phyloP scores from a whole-genome alignment of 169 alveolate genomes.

The Plasmodium adleri region DNA sequence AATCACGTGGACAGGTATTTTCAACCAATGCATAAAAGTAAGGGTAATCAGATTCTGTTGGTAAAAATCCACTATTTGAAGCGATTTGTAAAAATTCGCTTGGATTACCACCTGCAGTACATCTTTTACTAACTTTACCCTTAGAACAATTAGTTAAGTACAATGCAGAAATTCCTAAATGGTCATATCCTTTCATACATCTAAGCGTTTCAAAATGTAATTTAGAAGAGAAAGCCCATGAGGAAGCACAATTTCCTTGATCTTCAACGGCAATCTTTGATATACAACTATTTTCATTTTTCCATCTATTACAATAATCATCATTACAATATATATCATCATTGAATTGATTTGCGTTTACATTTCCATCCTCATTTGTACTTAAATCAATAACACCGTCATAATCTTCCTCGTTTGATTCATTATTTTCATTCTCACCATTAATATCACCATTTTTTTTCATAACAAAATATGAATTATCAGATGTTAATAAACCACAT shows the following conservation, averaged over 20 bases:
- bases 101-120: neutral
- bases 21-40: neutral
- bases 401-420: neutral
- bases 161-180: neutral
- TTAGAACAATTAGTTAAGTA: neutral
- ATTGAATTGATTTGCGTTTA: neutral
- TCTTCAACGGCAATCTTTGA: neutral
- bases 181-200: conserved; percentile 32
- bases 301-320: conserved; percentile 13
- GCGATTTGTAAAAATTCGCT: neutral
- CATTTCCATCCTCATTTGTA: neutral
- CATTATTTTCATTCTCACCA: neutral
- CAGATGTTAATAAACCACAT: conserved; percentile 1
- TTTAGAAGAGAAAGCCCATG: conserved; percentile 11
- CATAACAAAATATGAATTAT: neutral
- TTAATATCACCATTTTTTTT: neutral
- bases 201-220: neutral
- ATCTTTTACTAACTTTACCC: neutral
- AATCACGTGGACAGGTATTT: neutral
- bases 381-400: conserved; percentile 1
- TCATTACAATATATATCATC: conserved; percentile 12
- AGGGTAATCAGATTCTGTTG: neutral
- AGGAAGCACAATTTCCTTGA: conserved; percentile 17
- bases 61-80: neutral
- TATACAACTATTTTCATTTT: conserved; percentile 7